Conservation (phyloP, 306 rosid genomes). For the Cicer yamashitae region DNA sequence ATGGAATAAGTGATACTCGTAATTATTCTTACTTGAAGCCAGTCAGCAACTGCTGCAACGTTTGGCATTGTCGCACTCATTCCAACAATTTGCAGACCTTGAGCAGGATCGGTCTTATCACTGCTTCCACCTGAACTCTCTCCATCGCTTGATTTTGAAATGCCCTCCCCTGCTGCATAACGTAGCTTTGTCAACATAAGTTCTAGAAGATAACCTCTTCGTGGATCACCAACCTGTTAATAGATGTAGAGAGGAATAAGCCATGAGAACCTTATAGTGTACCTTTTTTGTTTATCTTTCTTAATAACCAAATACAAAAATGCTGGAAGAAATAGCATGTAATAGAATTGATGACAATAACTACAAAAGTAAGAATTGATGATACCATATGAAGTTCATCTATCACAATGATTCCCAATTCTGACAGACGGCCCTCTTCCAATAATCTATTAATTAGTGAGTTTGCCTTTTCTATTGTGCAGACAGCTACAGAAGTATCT, state of each 20-base stretch:
- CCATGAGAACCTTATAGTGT: constrained; percentile 45
- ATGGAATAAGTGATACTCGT: constrained; percentile 15
- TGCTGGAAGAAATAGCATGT: background rate
- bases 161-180: constrained; percentile 97
- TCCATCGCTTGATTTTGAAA: constrained; percentile 78
- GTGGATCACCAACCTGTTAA: constrained; percentile 92
- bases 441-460: constrained; percentile 82
- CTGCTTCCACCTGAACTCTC: constrained; percentile 93
- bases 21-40: constrained; percentile 86
- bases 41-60: constrained; percentile 95
- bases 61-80: constrained; percentile 99
- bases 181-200: constrained; percentile 97
- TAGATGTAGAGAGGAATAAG: constrained; percentile 39
- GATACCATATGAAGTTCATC: constrained; percentile 98
- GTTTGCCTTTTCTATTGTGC: constrained; percentile 99
- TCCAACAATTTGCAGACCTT: constrained; percentile 93
- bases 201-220: constrained; percentile 95
- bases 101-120: constrained; percentile 83
- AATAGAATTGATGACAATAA: constrained; percentile 38
- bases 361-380: constrained; percentile 19
- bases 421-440: constrained; percentile 93
- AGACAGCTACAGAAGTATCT: constrained; percentile 95
- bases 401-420: constrained; percentile 93
- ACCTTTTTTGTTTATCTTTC: constrained; percentile 39
- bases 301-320: constrained; percentile 30